A percentile compares a stretch with the other conserved stretches of the same genome.
Conservation (phyloP, 225 moss, liverwort and hornwort species). For the Lunularia cruciata region DNA sequence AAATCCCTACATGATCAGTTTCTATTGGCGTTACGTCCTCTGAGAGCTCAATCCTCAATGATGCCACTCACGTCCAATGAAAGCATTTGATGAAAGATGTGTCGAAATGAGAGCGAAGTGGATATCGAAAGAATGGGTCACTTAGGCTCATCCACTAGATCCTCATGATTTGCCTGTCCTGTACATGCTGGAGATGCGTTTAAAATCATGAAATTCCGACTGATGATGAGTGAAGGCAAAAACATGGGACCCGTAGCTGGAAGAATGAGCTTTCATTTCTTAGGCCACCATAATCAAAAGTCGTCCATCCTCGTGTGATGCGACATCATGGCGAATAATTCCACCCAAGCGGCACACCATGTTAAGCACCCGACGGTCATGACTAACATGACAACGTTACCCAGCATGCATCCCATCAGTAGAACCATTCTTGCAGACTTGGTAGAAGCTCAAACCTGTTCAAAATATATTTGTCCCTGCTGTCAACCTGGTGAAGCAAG, state of each 20-base stretch:
- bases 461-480: neutral
- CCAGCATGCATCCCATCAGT: slow-evolving; percentile 1
- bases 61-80: neutral
- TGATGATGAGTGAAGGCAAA: neutral
- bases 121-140: neutral
- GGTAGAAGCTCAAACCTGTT: neutral
- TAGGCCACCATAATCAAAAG: neutral
- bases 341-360: slow-evolving; percentile 20
- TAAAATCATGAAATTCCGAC: neutral
- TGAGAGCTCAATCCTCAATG: neutral
- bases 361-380: slow-evolving; percentile 2
- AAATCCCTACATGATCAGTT: neutral
- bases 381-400: slow-evolving; percentile 4
- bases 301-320: neutral
- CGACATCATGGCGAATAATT: neutral
- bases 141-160: neutral
- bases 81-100: neutral
- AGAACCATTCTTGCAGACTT: neutral
- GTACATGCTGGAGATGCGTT: neutral
- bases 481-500: neutral
- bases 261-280: neutral
- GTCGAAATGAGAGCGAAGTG: neutral
- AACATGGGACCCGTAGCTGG: too few relatives aligned
- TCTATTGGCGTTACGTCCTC: neutral
- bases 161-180: neutral